A percentile compares a stretch with the other conserved stretches of the same genome.
Evolutionary conservation across 2,329 filamentous ascomycete genomes (phyloP).

Genomic region (Verticillium longisporum): DNA sequence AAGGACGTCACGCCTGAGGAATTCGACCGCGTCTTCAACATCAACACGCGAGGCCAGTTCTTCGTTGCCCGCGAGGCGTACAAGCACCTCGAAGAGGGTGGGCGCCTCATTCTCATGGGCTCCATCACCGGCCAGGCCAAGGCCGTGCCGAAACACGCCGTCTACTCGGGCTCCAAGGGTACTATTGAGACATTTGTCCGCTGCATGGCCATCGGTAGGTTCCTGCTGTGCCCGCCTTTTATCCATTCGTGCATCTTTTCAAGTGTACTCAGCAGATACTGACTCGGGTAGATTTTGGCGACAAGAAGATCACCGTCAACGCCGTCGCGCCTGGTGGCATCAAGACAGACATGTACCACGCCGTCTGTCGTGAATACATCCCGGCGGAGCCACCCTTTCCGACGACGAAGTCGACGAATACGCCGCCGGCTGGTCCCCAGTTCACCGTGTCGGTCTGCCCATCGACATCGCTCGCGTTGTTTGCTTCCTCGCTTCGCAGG

Average conservation of each 20-base stretch:
- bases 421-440: constrained; percentile 39
- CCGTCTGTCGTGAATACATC: constrained; percentile 58
- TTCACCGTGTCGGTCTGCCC: constrained; percentile 59
- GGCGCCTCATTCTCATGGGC: constrained; percentile 67
- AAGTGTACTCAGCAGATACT: background rate
- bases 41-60: constrained; percentile 65
- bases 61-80: constrained; percentile 66
- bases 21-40: constrained; percentile 63
- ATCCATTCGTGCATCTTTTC: no score
- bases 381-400: constrained; percentile 44
- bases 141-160: constrained; percentile 62
- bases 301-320: constrained; percentile 62
- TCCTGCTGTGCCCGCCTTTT: background rate
- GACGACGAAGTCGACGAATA: constrained; percentile 54
- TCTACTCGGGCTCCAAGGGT: constrained; percentile 72
- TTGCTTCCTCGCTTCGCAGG: constrained; percentile 42
- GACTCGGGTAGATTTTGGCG: constrained; percentile 47
- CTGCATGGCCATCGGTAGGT: constrained; percentile 60
- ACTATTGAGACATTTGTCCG: constrained; percentile 72
- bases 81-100: constrained; percentile 60
- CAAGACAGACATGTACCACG: constrained; percentile 63
- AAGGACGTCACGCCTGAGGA: constrained; percentile 64
- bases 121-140: constrained; percentile 62
- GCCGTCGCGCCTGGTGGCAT: constrained; percentile 61
- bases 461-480: constrained; percentile 62